These are phyloP conservation scores for Acacia melanoxylon DNA, from an alignment of 306 rosid genomes.

Conservation along the genomic window DNA sequence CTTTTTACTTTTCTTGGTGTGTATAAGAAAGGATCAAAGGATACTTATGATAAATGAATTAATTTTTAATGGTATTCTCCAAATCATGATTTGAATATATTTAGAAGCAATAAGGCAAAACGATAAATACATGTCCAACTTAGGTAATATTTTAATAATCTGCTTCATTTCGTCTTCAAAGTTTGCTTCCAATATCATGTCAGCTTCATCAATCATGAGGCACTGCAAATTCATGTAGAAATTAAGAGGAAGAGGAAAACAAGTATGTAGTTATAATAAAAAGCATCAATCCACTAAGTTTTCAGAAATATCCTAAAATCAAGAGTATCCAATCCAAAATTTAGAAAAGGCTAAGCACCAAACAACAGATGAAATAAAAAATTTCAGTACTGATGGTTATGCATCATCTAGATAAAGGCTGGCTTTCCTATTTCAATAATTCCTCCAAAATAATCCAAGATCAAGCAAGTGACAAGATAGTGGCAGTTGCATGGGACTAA, in stretches of 20 bases:
- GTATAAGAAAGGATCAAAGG: neutral
- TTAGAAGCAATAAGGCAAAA: neutral
- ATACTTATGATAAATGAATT: neutral
- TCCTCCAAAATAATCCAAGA: neutral
- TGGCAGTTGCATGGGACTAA: neutral
- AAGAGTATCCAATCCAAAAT: neutral
- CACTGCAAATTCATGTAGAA: conserved; percentile 57
- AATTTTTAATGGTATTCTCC: neutral
- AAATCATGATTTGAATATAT: conserved; percentile 5
- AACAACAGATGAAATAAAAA: neutral
- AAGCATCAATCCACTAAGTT: neutral
- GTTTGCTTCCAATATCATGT: conserved; percentile 91
- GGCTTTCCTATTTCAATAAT: neutral
- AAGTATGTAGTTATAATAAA: conserved; percentile 31
- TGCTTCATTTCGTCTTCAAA: conserved; percentile 98
- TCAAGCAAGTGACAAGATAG: neutral
- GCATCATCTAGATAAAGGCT: neutral
- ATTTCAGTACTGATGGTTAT: neutral
- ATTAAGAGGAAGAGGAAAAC: conserved; percentile 30
- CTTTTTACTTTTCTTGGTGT: neutral
- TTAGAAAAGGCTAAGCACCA: neutral
- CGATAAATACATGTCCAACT: conserved; percentile 48
- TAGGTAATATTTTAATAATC: conserved; percentile 74
- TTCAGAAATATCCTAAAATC: conserved; percentile 7
- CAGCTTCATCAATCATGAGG: conserved; percentile 92